A percentile compares a stretch with the other conserved stretches of the same genome.
Evolutionary conservation across 305 asterid species (phyloP).

Genomic region (Fraxinus velutina): DNA sequence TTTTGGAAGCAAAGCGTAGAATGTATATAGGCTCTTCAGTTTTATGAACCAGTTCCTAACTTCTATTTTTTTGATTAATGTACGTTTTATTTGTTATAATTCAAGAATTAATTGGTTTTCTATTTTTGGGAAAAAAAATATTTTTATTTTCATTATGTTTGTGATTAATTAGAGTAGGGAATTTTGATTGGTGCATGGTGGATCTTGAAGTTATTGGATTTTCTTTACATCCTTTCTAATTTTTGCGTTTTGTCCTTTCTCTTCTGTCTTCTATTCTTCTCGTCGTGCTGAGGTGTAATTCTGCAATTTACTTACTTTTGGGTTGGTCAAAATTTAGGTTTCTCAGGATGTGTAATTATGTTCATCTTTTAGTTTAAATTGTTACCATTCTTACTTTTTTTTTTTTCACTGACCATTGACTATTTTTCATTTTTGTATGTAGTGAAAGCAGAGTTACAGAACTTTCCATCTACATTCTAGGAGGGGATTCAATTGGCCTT

Average conservation of each 20-base stretch:
- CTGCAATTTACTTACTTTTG: constrained; percentile 18
- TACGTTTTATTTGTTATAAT: neutral
- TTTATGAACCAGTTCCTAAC: neutral
- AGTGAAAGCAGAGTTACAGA: constrained; percentile 31
- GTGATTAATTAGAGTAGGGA: constrained; percentile 12
- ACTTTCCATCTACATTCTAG: constrained; percentile 14
- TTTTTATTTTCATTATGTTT: neutral
- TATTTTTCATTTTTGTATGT: neutral
- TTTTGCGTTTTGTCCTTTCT: constrained; percentile 11
- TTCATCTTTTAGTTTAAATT: constrained; percentile 10
- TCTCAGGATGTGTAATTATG: constrained; percentile 19
- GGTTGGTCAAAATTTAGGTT: constrained; percentile 11
- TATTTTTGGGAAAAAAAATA: neutral
- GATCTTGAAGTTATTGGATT: constrained; percentile 27
- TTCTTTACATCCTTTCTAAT: constrained; percentile 9
- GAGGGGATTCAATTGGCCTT: constrained; percentile 29
- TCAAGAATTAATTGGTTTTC: neutral
- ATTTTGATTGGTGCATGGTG: constrained; percentile 16
- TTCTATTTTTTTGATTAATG: neutral
- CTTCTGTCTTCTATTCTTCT: constrained; percentile 11
- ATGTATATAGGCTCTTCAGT: constrained; percentile 15
- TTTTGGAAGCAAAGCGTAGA: constrained; percentile 3
- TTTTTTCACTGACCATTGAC: constrained; percentile 12
- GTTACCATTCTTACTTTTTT: neutral
- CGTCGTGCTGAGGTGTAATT: neutral